Evolutionary conservation across 2,329 filamentous ascomycete genomes (phyloP), one percentile per base, ranked within the genome.

Genomic region (Fusarium goolgardi): DNA sequence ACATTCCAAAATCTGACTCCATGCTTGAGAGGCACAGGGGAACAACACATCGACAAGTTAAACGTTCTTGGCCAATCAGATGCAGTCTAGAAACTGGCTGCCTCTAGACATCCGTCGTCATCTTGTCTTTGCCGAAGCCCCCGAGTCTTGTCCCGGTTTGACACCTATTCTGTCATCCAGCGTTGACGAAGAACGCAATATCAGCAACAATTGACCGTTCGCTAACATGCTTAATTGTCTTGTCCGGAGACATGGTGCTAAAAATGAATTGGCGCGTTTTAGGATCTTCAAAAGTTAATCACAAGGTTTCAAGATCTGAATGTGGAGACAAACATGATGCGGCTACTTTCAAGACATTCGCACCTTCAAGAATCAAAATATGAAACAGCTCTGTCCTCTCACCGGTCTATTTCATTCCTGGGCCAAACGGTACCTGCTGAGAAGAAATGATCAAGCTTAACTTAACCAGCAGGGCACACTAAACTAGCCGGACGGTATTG

Each of bases 1-100:
- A 73, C 71, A 72, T 72, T 73, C 59, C 68, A 62, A 56, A 64
- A 55, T 63, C 56, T 54, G 18, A 55, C 69, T 72, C 67, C 71
- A 70, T 65, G 59, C 64, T 65, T 47, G 37, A 47, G 37, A 56
- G 53, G 51, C 47, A 63, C 57, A 59, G 51, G 64, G 56, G 62
- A 68, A 52, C 63, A 64, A 44, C 49, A 46, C 37, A 49, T 69
- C 57, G 57, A 69, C 53, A 63, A 65, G 66, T 59, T 59, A 53
- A 69, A 59, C 57, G 43, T 41, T 39, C 45, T 47, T 23, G 37
- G n/a, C 71, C 71, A 72, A 72, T 73, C 59, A 73, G 20, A 31
- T 16, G 5, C 11, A 46, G 31, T 8, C 39, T 50, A 8, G 23
- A 39, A 47, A 50, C 52, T 45, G 55, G 51, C 57, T 52, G 47